Conservation (phyloP, 1,139 yeast genomes). For the Geotrichum cucujoidarum region DNA sequence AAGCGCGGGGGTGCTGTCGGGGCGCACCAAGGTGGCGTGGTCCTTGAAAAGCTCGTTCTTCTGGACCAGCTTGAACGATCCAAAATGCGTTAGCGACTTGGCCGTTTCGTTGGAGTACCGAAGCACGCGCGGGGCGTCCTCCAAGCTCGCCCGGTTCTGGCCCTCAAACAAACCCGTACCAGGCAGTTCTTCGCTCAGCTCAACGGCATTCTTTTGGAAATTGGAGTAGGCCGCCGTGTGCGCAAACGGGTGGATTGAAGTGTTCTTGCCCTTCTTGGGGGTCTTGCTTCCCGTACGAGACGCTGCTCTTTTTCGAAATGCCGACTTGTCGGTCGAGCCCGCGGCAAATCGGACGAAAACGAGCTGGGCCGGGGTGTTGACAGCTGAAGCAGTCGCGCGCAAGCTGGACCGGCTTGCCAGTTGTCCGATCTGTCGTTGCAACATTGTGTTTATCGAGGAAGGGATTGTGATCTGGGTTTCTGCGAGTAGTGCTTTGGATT, state of each 20-base stretch:
- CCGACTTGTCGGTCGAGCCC: slow-evolving; percentile 7
- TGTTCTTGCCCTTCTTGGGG: slow-evolving; percentile 32
- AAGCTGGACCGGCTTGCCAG: neutral
- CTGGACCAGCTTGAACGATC: slow-evolving; percentile 48
- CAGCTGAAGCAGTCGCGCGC: slow-evolving; percentile 1
- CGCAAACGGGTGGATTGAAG: slow-evolving; percentile 21
- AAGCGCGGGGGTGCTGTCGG: slow-evolving; percentile 34
- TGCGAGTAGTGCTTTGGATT: neutral
- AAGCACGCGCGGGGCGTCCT: slow-evolving; percentile 17
- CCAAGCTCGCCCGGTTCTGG: neutral
- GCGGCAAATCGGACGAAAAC: slow-evolving; percentile 2
- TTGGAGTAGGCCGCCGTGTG: slow-evolving; percentile 34
- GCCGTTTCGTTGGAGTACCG: slow-evolving; percentile 27
- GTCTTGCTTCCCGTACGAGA: slow-evolving; percentile 20
- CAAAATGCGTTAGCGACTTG: slow-evolving; percentile 37
- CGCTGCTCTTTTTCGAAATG: slow-evolving; percentile 8
- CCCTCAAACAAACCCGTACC: slow-evolving; percentile 18
- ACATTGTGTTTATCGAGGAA: slow-evolving; percentile 3
- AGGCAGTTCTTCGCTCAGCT: slow-evolving; percentile 20
- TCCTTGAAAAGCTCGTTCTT: slow-evolving; percentile 48
- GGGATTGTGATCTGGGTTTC: neutral
- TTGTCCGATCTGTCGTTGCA: slow-evolving; percentile 13
- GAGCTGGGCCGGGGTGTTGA: neutral
- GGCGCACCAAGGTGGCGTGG: slow-evolving; percentile 44
- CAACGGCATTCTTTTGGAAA: slow-evolving; percentile 26